Evolutionary conservation across 202 grass and related monocot genomes (phyloP).

Genomic region (Panicum virgatum): DNA sequence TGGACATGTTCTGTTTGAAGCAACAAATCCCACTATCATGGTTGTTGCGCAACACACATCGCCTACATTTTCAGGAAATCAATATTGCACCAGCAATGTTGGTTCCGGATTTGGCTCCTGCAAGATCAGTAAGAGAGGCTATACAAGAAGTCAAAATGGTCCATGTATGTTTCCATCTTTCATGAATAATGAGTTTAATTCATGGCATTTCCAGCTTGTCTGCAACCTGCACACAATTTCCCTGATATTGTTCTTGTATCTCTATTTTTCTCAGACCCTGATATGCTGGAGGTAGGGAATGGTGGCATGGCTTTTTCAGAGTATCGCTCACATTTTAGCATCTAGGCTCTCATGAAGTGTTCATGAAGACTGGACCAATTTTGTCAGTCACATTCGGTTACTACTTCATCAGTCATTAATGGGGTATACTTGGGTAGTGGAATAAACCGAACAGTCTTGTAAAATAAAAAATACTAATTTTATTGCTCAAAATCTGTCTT

Average conservation of each 20-base stretch:
- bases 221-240: background rate
- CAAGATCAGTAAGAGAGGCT: constrained; percentile 73
- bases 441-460: constrained; percentile 3
- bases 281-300: constrained; percentile 97
- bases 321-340: constrained; percentile 95
- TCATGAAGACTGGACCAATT: background rate
- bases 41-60: background rate
- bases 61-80: too few relatives aligned
- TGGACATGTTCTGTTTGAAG: too few relatives aligned
- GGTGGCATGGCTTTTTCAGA: constrained; percentile 78
- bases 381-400: too few relatives aligned
- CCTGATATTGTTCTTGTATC: too few relatives aligned
- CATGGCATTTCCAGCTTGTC: background rate
- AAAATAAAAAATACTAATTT: background rate
- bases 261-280: constrained; percentile 58
- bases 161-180: constrained; percentile 65
- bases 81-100: too few relatives aligned
- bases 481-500: background rate
- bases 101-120: too few relatives aligned
- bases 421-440: background rate
- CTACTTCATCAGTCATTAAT: constrained; percentile 3
- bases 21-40: background rate
- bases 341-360: constrained; percentile 96
- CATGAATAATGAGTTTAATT: constrained; percentile 1
- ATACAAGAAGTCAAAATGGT: constrained; percentile 99